phyloP scores from a whole-genome alignment of 2,329 filamentous ascomycete species.

The Trichothecium sympodiale region DNA sequence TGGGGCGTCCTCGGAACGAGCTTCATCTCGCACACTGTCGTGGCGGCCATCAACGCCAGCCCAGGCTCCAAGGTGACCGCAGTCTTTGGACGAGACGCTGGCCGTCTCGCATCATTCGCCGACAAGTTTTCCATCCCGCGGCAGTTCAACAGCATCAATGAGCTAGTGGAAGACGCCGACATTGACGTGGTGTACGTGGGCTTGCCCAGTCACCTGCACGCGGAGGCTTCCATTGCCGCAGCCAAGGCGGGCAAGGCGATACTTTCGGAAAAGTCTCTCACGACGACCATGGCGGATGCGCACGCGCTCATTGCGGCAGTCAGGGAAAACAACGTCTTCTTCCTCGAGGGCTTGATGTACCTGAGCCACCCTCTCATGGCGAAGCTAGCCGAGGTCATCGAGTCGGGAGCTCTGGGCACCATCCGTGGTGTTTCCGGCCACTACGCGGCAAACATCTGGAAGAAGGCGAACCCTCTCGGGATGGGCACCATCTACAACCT shows the following conservation, averaged over 20 bases:
- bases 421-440: conserved; percentile 13
- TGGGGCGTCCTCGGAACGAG: conserved; percentile 17
- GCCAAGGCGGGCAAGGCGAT: conserved; percentile 13
- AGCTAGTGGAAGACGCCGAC: conserved; percentile 11
- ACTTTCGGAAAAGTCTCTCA: conserved; percentile 15
- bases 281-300: conserved; percentile 15
- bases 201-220: conserved; percentile 15
- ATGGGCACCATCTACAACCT: conserved; percentile 18
- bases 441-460: conserved; percentile 16
- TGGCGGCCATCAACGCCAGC: conserved; percentile 11
- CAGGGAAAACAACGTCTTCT: conserved; percentile 11
- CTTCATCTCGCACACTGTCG: conserved; percentile 17
- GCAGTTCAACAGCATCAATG: conserved; percentile 10
- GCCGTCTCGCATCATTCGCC: conserved; percentile 13
- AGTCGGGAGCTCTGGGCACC: conserved; percentile 10
- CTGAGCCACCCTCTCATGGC: conserved; percentile 14
- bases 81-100: conserved; percentile 14
- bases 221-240: conserved; percentile 13
- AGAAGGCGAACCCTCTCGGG: conserved; percentile 15
- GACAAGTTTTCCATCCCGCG: conserved; percentile 12
- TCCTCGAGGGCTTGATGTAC: conserved; percentile 17
- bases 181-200: conserved; percentile 16
- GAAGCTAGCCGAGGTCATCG: conserved; percentile 11
- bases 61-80: conserved; percentile 11
- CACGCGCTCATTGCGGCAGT: conserved; percentile 12